Base-by-base conservation (phyloP, 345 rosid species). In the Noccaea bulbosa region DNA sequence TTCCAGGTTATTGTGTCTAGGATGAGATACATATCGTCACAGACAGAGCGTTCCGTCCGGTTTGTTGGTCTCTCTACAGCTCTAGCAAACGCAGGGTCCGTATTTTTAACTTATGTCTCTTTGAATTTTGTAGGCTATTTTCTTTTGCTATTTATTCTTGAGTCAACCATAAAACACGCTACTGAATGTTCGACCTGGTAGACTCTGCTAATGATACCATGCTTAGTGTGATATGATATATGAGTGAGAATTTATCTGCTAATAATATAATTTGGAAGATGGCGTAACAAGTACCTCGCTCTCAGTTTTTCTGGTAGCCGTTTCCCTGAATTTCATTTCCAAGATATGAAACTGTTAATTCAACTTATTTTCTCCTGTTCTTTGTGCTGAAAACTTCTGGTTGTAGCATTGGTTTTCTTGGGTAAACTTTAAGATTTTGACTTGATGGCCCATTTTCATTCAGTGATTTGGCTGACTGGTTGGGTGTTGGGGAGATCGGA, bases 1-100 rank as follows among this genome's bases (percentile, higher is more conserved):
- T 53, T 78, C 37, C 76, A 93, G 98, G 98, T 93, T 59, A 93
- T 93, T 82, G 98, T 93, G 69, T 93, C 98, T 50, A 91, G 98
- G 75, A 93, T 93, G 98, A 86, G 98, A 79, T 93, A 93, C 68
- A 91, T 93, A 79, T 91, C 98, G 57, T 93, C 98, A n/a, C 97
- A 91, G 83, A 93, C 98, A 62, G 97, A 93, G 61, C 96, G 94
- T 44, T 69, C 87, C 0, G 87, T 93, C 43, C 93, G 98, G 60
- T 93, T 93, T 69, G 83, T 93, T 49, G 98, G 98, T 58, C 96
- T 93, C 67, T 93, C 98, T 34, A 93, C 98, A 47, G 98, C 98
- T 75, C 81, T 93, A 76, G 98, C 98, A 62, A 93, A 93, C 82
- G 97, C 98, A 60, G 83, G 97, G 98, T 91, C 37, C 74, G 86